phyloP scores from a whole-genome alignment of 176 grass and related monocot genomes.

The Melocanna baccifera region DNA sequence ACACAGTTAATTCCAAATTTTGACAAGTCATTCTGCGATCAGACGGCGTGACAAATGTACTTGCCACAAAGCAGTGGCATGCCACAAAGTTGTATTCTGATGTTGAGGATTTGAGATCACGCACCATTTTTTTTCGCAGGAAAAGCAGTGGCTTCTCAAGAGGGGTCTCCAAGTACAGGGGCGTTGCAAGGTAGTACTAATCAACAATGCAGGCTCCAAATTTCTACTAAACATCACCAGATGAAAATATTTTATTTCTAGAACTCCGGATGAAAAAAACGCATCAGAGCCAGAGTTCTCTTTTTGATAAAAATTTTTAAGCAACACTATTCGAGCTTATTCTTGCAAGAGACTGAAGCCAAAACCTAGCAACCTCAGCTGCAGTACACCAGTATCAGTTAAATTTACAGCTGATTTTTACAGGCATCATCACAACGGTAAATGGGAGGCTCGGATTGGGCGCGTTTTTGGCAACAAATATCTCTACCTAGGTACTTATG shows the following conservation, averaged over 20 bases:
- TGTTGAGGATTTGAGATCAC: neutral
- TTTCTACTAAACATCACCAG: neutral
- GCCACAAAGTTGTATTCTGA: neutral
- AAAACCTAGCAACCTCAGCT: neutral
- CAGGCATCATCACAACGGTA: slow-evolving; percentile 62
- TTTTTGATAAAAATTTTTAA: too few species aligned
- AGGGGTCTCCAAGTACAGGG: slow-evolving; percentile 77
- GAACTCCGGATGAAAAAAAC: too few species aligned
- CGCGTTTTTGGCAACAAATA: slow-evolving; percentile 64
- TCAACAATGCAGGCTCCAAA: neutral
- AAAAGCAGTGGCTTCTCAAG: slow-evolving; percentile 71
- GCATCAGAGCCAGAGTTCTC: too few species aligned
- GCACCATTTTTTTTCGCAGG: slow-evolving; percentile 18
- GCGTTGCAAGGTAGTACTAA: slow-evolving; percentile 52
- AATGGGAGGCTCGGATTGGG: slow-evolving; percentile 71
- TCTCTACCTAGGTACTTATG: slow-evolving; percentile 61
- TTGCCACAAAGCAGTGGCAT: neutral
- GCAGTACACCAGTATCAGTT: neutral
- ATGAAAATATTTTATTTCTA: neutral
- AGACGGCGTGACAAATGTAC: neutral
- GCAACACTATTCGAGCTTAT: too few species aligned
- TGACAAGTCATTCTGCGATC: neutral
- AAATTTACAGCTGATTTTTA: neutral
- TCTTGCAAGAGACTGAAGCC: neutral
- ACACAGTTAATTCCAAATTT: neutral